Percentiles rank a stretch among this genome's conserved stretches.
phyloP scores from a whole-genome alignment of 1,284 basidiomycete genomes.

The Leccinum solheimii region DNA sequence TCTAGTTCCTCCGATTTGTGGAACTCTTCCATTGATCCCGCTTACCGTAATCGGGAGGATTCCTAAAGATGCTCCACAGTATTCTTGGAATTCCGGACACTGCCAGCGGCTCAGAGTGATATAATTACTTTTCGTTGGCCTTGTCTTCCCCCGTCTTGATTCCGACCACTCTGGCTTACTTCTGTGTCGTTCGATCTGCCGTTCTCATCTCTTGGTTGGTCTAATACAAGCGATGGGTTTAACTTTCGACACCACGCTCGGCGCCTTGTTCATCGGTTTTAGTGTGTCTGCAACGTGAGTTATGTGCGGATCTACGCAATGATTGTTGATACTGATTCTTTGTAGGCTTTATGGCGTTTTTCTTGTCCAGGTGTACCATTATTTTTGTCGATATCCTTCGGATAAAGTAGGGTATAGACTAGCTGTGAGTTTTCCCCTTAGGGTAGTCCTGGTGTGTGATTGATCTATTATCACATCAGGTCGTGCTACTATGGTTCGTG shows the following conservation, averaged over 20 bases:
- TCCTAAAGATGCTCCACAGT: neutral
- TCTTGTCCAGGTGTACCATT: constrained; percentile 52
- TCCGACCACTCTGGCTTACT: constrained; percentile 14
- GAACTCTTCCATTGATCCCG: neutral
- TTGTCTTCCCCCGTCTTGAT: constrained; percentile 11
- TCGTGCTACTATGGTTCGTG: constrained; percentile 24
- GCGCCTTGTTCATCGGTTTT: constrained; percentile 59
- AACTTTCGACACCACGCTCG: constrained; percentile 53
- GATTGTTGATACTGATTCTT: neutral
- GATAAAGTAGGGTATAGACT: constrained; percentile 55
- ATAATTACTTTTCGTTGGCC: constrained; percentile 1
- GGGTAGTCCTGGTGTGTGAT: neutral
- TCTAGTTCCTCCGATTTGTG: neutral
- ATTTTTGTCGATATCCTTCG: constrained; percentile 55
- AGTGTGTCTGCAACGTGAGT: constrained; percentile 48
- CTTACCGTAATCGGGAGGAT: neutral
- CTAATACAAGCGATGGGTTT: constrained; percentile 16
- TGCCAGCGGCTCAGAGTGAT: neutral
- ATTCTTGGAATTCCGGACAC: neutral
- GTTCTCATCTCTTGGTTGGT: neutral
- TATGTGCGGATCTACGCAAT: constrained; percentile 12
- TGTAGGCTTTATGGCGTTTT: constrained; percentile 51
- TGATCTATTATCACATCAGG: constrained; percentile 14
- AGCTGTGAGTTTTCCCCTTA: constrained; percentile 44
- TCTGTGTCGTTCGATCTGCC: neutral